These are phyloP conservation scores for Penstemon eatonii DNA, from an alignment of 257 asterid species.

Conservation along the genomic window DNA sequence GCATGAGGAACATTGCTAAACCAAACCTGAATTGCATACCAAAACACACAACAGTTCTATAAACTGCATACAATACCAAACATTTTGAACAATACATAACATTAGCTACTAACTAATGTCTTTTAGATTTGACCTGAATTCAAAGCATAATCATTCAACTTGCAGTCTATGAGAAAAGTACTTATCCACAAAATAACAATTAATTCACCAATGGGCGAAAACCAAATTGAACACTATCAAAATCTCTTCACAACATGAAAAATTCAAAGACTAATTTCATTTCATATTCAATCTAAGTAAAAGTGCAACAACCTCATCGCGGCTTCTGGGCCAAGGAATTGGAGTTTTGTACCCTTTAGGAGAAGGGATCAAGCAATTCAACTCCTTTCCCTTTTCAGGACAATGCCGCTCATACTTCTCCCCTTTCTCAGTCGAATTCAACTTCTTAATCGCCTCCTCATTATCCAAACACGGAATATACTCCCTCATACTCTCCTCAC, in stretches of 20 bases:
- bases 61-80: constrained; percentile 26
- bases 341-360: constrained; percentile 80
- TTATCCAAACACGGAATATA: constrained; percentile 93
- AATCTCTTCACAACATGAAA: not conserved
- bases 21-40: constrained; percentile 66
- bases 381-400: constrained; percentile 60
- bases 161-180: not conserved
- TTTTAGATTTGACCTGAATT: not conserved
- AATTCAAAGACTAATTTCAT: not conserved
- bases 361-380: constrained; percentile 80
- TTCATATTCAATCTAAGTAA: not conserved
- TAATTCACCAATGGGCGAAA: not conserved
- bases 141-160: not conserved
- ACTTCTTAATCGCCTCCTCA: constrained; percentile 57
- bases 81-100: constrained; percentile 14
- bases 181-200: not conserved
- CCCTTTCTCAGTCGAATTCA: constrained; percentile 70
- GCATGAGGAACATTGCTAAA: constrained; percentile 97
- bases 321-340: constrained; percentile 91
- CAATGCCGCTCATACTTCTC: constrained; percentile 92
- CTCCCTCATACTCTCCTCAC: constrained; percentile 75
- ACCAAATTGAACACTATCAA: not conserved
- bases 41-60: constrained; percentile 15
- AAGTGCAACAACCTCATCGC: constrained; percentile 64
- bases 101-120: not conserved